Percentiles rank a stretch among this genome's conserved stretches.
Conservation (phyloP, 179 eudicot species). For the Spergularia azorica region DNA sequence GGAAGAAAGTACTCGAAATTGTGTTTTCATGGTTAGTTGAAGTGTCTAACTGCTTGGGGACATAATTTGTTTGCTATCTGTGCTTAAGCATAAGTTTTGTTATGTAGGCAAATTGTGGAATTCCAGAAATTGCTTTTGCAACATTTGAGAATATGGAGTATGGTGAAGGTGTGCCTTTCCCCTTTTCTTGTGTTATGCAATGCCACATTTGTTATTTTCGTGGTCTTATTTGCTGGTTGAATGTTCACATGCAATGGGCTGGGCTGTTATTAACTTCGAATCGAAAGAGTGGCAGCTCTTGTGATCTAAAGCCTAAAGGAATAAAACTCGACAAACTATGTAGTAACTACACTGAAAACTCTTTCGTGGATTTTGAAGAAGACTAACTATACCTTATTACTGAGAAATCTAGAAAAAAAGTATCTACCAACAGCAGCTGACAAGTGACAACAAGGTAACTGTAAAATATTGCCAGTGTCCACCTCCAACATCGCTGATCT, state of each 20-base stretch:
- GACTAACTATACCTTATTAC: too few species aligned
- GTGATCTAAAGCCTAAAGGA: constrained; percentile 12
- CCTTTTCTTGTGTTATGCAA: constrained; percentile 2
- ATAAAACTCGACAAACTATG: not conserved
- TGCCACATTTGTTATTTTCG: not conserved
- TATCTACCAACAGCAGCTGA: not conserved
- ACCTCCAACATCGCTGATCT: not conserved
- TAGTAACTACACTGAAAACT: not conserved
- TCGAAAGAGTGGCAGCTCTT: constrained; percentile 6
- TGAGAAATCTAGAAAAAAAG: too few species aligned
- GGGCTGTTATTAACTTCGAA: not conserved
- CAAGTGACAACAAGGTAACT: not conserved
- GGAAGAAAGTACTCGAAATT: not conserved
- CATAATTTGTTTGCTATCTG: not conserved
- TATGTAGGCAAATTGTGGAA: constrained; percentile 88
- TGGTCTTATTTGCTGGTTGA: not conserved
- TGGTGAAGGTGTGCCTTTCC: constrained; percentile 68
- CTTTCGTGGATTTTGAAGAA: not conserved
- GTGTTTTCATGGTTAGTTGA: not conserved
- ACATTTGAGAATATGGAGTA: constrained; percentile 98
- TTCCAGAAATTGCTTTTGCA: constrained; percentile 86
- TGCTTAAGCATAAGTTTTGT: constrained; percentile 18
- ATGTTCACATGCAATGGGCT: not conserved
- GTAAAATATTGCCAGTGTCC: constrained; percentile 1
- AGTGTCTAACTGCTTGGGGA: constrained; percentile 5